phyloP scores from a whole-genome alignment of 208 protist genomes.

The Acanthamoeba royreba region DNA sequence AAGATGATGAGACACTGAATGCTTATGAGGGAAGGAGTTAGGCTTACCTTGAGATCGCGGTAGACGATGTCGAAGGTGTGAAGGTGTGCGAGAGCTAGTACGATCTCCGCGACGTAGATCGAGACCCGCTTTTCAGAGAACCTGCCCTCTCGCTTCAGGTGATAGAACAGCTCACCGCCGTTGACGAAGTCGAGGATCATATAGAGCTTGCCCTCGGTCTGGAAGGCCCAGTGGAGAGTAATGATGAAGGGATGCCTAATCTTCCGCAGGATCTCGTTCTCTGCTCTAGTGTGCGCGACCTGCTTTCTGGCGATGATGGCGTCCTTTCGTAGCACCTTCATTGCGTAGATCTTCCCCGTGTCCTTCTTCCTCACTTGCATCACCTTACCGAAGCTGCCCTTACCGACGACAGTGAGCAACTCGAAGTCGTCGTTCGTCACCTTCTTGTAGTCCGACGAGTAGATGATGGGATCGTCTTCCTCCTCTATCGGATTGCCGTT shows the following conservation, averaged over 20 bases:
- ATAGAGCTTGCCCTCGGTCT: constrained; percentile 90
- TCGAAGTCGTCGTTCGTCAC: constrained; percentile 77
- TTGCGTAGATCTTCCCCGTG: constrained; percentile 77
- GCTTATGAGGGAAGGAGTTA: no score
- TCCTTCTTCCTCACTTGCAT: constrained; percentile 75
- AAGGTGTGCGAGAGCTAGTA: constrained; percentile 74
- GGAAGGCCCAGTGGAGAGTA: constrained; percentile 92
- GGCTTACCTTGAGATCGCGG: no score
- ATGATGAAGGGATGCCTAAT: constrained; percentile 80
- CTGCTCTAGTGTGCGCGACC: constrained; percentile 71
- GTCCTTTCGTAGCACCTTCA: constrained; percentile 81
- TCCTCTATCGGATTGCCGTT: background rate
- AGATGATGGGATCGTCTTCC: background rate
- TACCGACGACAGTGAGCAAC: constrained; percentile 77
- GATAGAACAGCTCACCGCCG: constrained; percentile 91
- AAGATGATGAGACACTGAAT: no score
- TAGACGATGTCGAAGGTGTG: constrained; percentile 76
- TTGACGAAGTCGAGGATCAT: constrained; percentile 90
- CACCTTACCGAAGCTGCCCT: constrained; percentile 80
- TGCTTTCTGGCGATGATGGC: constrained; percentile 73
- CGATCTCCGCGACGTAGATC: constrained; percentile 71
- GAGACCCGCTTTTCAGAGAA: background rate
- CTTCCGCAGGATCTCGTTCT: constrained; percentile 74
- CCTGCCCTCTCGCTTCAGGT: constrained; percentile 81
- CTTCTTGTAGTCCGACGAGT: constrained; percentile 25